Conservation (phyloP, 257 asterid genomes). For the Agastache rugosa region DNA sequence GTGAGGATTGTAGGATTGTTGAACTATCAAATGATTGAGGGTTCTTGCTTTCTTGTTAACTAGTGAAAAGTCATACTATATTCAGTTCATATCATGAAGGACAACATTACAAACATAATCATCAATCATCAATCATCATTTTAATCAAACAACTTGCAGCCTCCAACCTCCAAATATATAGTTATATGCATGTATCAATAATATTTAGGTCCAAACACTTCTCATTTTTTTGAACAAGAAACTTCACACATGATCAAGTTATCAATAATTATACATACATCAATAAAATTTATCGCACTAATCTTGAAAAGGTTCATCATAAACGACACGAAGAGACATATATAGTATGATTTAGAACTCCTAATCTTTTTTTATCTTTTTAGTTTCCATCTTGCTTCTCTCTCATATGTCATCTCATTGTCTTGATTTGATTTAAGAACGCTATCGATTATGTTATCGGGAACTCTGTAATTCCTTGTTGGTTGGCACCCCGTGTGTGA, state of each 20-base stretch:
- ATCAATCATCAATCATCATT: slow-evolving; percentile 26
- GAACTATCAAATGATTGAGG: slow-evolving; percentile 57
- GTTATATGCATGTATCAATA: background rate
- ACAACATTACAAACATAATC: slow-evolving; percentile 32
- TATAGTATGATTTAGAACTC: no score
- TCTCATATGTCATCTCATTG: no score
- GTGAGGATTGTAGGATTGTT: slow-evolving; percentile 68
- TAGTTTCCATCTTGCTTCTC: no score
- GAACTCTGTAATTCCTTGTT: no score
- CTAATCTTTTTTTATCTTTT: no score
- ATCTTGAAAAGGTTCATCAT: no score
- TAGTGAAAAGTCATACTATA: slow-evolving; percentile 6
- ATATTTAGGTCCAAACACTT: background rate
- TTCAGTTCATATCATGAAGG: background rate
- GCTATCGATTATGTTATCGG: no score
- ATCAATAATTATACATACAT: background rate
- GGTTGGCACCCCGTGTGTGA: no score
- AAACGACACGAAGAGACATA: no score
- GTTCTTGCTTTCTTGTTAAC: slow-evolving; percentile 35
- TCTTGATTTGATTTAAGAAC: no score
- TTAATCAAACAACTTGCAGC: background rate
- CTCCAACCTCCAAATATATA: background rate
- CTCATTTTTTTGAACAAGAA: background rate
- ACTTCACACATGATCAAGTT: background rate
- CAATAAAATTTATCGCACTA: no score